Base-by-base conservation (phyloP, 495 filamentous ascomycete species). In the Trichocladium antarcticum region DNA sequence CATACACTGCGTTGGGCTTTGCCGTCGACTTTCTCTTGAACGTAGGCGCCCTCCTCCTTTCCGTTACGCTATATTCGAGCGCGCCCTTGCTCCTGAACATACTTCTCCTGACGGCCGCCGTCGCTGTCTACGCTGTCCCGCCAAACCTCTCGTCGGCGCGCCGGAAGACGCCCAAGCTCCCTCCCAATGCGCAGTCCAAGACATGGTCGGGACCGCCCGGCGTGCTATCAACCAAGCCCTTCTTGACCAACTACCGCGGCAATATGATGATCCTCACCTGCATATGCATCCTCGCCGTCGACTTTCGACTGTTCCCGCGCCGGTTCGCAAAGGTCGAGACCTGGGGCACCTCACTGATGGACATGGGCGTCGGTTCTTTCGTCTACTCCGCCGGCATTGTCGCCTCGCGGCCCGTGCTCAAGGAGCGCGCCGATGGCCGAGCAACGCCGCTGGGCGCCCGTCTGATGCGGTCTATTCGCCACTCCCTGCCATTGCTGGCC, bases 291-390 rank as follows among this genome's bases (percentile, higher is more conserved):
- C 76, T 99, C n/a, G 92, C 93, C 9, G 92, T 99, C 17, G 92
- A 99, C 67, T 99, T 99, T 59, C 78, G 72, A 16, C 68, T 93
- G 42, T 99, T 99, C 54, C 92, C 92, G 1, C 80, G 92, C 2
- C 83, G 92, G 5, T 96, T 96, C 59, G 92, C 88, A 16, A 99
- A 99, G 69, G 92, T 89, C 0, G 92, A 99, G 68, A 96, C 83
- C 32, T 99, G 92, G 89, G 92, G 92, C 17, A 96, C 92, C 17
- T 96, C 89, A 3, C 63, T 99, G 52, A 99, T 99, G 92, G 92
- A 99, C 66, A 74, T 97, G 57, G 92, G 92, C 9, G 92, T 99
- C 38, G 92, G 92, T 5, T 95, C 89, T 1, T 99, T 99, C 59
- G 92, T 99, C 50, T 99, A 94, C 67, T 88, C 89, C 1, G 84